Conservation (phyloP, 352 stramenopile genomes). For the Vaucheria bursata region DNA sequence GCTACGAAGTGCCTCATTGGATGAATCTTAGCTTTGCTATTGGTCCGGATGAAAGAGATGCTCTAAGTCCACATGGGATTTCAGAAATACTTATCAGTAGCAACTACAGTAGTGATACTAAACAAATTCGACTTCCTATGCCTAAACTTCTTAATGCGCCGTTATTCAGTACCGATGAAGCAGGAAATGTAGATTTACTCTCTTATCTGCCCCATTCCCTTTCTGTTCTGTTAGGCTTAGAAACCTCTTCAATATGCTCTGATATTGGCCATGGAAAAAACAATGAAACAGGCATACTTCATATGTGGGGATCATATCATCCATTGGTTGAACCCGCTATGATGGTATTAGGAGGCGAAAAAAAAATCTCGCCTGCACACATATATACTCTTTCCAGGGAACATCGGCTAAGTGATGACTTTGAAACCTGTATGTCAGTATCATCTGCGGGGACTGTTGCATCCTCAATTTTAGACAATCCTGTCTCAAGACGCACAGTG, state of each 20-base stretch:
- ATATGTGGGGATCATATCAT: conserved; percentile 2
- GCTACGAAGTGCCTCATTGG: conserved; percentile 35
- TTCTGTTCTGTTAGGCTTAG: not conserved
- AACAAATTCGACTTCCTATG: not conserved
- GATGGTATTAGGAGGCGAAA: not conserved
- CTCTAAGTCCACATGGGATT: too few species aligned
- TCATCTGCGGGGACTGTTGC: not conserved
- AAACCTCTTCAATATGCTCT: not conserved
- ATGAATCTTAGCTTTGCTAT: conserved; percentile 43
- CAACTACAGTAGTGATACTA: not conserved
- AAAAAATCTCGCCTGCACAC: too few species aligned
- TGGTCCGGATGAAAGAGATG: not conserved
- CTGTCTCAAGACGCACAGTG: not conserved
- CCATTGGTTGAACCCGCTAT: not conserved
- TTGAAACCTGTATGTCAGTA: too few species aligned
- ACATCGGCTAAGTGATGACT: too few species aligned
- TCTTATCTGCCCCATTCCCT: not conserved
- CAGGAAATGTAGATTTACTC: not conserved
- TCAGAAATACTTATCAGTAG: too few species aligned
- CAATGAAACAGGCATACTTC: not conserved
- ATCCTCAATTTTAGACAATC: not conserved
- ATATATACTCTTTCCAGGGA: too few species aligned
- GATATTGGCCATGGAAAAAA: not conserved
- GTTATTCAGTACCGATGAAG: not conserved
- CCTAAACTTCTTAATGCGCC: not conserved